Percentiles rank a stretch among this genome's conserved stretches.
Conservation (phyloP, 257 asterid genomes). For the Solanum pinnatisectum region DNA sequence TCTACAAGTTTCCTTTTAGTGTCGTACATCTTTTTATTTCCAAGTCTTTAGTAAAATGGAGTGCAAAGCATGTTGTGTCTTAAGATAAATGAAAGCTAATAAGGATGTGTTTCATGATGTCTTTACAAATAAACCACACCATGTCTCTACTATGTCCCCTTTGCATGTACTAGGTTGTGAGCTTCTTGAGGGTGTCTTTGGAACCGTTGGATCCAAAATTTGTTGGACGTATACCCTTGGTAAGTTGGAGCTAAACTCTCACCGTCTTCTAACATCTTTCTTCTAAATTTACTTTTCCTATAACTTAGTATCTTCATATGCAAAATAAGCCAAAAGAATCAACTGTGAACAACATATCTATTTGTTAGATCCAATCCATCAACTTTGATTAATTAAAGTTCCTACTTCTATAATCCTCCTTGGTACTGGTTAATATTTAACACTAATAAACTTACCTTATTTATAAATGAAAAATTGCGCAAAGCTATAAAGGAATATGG, state of each 20-base stretch:
- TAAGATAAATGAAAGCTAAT: neutral
- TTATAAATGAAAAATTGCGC: neutral
- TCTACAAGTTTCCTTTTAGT: neutral
- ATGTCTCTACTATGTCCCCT: neutral
- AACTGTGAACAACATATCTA: neutral
- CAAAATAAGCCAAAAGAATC: neutral
- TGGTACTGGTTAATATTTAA: neutral
- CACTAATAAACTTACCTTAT: neutral
- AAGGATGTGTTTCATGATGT: conserved; percentile 1
- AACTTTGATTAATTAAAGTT: neutral
- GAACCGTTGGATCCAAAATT: neutral
- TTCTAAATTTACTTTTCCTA: neutral
- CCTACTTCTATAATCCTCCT: neutral
- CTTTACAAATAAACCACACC: conserved; percentile 5
- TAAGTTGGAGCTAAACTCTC: neutral
- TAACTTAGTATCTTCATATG: neutral
- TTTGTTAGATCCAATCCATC: neutral
- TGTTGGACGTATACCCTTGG: conserved; percentile 6
- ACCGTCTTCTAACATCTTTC: neutral
- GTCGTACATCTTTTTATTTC: neutral
- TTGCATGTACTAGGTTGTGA: neutral
- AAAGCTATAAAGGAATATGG: neutral
- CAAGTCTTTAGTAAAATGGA: neutral
- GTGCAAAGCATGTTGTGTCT: neutral
- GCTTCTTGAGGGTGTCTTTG: conserved; percentile 5